Base-by-base conservation (phyloP, 2,329 filamentous ascomycete species). In the Neofusicoccum kwambonambiense region DNA sequence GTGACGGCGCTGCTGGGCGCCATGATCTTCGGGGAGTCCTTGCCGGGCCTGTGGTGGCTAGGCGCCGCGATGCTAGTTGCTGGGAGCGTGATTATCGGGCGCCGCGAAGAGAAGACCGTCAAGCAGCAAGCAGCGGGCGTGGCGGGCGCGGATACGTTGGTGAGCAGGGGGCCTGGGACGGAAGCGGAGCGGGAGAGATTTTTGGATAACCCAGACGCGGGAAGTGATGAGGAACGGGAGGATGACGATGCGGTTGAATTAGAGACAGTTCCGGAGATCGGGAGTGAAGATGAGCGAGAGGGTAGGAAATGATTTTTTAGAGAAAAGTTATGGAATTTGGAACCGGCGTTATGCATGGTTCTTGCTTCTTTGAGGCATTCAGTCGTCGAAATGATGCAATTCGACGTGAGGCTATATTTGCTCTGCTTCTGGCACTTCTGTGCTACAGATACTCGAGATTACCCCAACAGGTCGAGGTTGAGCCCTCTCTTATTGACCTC, bases 11-110 rank as follows among this genome's bases (percentile, higher is more conserved):
- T 93, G 6, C 80, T 93, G 19, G 90, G 91, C 31, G 81, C 86
- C 57, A 75, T 86, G 65, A 87, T 94, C 69, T 94, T 94, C 76
- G 83, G 85, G 22, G 91, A 94, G 78, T 77, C 81, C 1, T 78
- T 94, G 34, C 90, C 90, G 0, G 87, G 86, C 9, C 78, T 92
- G 45, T 94, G 91, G 91, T 93, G 90, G 87, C 78, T 87, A 4
- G 91, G 91, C 12, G 91, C 91, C 0, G 80, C 85, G 3, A 77
- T 93, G 71, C 80, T 94, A 9, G 88, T 93, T 1, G 89, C 85
- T 0, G 91, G 91, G 2, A 93, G 91, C 68, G 90, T 94, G 49
- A 88, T 94, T 66, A 90, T 93, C 68, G 90, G 91, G 2, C 82
- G 86, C 64, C 86, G 91, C 70, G 88, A 90, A 65, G 54, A 57